Base-by-base conservation (phyloP, 495 filamentous ascomycete species). In the Choiromyces venosus region DNA sequence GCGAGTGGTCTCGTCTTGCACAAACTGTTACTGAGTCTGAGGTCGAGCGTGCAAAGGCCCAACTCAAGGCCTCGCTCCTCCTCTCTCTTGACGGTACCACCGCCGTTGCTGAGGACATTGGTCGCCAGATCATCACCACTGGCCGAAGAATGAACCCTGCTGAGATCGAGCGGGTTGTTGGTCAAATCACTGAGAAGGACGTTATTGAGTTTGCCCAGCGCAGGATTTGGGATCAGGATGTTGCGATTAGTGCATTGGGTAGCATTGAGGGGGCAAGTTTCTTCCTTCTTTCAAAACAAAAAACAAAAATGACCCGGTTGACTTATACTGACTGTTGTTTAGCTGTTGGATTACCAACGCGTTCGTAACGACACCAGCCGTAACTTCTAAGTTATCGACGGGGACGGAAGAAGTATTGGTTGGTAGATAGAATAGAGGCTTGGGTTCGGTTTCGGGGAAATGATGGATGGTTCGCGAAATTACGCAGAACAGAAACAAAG, bases 11-110 rank as follows among this genome's bases (percentile, higher is more conserved):
- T 71, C 92, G 95, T 67, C 88, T 99, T 67, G 93, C 91, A 69
- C 88, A 88, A 86, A 89, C 87, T 83, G 95, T 99, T 80, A 90
- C 88, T 81, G 88, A 92, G 80, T 88, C 94, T 73, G 95, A 99
- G 85, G 91, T 93, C 71, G 95, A 99, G 89, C 94, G 95, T 73
- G 96, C 95, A 82, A 99, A 99, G 88, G 91, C 96, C 70, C 95
- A 99, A 86, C 91, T 99, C 77, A 99, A 99, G 89, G 96, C 96
- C 67, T 97, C 95, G 40, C 92, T 98, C 78, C 90, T 99, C 70
- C 90, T 99, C 76, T 94, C 92, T 40, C 92, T 99, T 40, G 95
- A 99, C 85, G 96, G 93, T 83, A 98, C 96, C 79, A 97, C 94
- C 52, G 93, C 94, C 75, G 91, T 97, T 42, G 95, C 95, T 65